Base-by-base conservation (phyloP, 441 rosid genomes). In the Erysimum pusillum region DNA sequence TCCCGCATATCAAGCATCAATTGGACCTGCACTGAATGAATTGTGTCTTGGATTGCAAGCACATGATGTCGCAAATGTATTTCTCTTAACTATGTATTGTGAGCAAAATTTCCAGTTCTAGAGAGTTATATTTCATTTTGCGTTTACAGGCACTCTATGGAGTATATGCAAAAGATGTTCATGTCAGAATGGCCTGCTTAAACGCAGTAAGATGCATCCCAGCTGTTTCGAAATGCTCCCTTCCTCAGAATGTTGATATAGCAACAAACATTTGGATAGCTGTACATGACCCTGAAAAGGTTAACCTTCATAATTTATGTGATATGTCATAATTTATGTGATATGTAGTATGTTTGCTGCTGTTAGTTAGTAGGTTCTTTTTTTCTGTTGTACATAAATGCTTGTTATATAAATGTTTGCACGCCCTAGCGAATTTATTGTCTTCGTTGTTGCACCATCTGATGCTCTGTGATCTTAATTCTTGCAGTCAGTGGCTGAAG, bases 141-240 rank as follows among this genome's bases (percentile, higher is more conserved):
- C 45, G 20, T 65, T 71, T 48, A 32, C 86, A 96, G 98, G 98
- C 98, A 13, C 81, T 96, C 49, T 83, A 84, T 80, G 99, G 99
- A 71, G 89, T 96, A 22, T 96, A 94, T 83, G 87, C 98, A 58
- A 94, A 92, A 83, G 96, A 91, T 76, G 89, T 90, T 73, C 98
- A 94, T 90, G 99, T 96, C 62, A 92, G 99, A 83, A 85, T 96
- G 89, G 95, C 98, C 73, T 96, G 98, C 91, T 86, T 96, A 80
- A 94, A 87, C 85, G 99, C 98, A 28, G 82, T 91, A 63, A 97
- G 89, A 82, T 97, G 98, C 79, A 85, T 94, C 82, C 99, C 99
- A 66, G 91, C 93, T 60, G 90, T 94, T 81, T 84, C 94, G 69
- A 83, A 82, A 75, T 91, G 78, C 67, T 84, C 91, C 74, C 87